Evolutionary conservation across 2,329 filamentous ascomycete genomes (phyloP).

Genomic region (Claviceps humidiphila): DNA sequence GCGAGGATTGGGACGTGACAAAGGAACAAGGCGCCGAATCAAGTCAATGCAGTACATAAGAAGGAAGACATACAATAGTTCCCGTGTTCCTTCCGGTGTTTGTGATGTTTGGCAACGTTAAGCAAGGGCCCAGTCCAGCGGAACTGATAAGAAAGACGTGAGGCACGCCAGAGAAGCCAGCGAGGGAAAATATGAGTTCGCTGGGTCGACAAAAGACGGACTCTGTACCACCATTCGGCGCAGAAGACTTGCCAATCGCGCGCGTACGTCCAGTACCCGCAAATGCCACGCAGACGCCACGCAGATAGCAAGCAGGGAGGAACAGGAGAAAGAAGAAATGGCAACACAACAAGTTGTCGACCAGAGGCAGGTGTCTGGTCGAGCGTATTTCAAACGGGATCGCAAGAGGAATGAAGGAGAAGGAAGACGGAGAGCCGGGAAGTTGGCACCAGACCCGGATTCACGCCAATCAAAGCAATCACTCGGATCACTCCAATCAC

Average conservation of each 20-base stretch:
- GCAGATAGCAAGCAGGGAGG: not conserved
- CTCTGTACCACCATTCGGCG: not conserved
- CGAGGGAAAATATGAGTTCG: not conserved
- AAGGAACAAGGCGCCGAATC: not conserved
- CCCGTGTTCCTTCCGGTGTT: too few relatives aligned
- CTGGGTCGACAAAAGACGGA: not conserved
- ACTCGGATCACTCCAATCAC: too few relatives aligned
- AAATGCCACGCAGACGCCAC: not conserved
- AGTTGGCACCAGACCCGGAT: slow-evolving; percentile 1
- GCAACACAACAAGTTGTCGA: not conserved
- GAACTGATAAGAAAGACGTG: not conserved
- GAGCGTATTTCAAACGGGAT: not conserved
- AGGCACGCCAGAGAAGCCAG: not conserved
- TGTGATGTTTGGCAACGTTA: too few relatives aligned
- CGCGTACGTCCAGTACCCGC: not conserved
- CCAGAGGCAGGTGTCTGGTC: not conserved
- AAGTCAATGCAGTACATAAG: not conserved
- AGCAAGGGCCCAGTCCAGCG: too few relatives aligned
- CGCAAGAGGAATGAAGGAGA: not conserved
- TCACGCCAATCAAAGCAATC: not conserved
- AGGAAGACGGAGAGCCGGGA: slow-evolving; percentile 2
- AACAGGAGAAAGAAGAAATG: not conserved
- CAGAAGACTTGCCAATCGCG: not conserved
- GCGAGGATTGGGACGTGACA: not conserved
- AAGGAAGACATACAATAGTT: not conserved